These are phyloP conservation scores for Colletotrichum gigasporum DNA, from an alignment of 2,329 filamentous ascomycete species.

Conservation along the genomic window DNA sequence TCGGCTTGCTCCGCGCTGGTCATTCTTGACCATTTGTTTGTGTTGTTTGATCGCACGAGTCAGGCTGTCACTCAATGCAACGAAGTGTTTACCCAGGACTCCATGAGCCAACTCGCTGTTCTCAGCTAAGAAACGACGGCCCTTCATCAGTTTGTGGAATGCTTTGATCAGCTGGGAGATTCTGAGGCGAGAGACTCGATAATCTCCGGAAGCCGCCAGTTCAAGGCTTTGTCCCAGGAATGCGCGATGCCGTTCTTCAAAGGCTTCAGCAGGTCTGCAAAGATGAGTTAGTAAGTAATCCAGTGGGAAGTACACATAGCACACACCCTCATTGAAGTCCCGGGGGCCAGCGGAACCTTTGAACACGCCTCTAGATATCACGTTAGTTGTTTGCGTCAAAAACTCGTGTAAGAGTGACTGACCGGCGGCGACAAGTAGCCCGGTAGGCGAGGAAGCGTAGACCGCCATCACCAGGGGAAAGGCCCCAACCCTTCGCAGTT, in stretches of 20 bases:
- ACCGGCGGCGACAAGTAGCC: constrained; percentile 57
- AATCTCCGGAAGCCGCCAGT: constrained; percentile 31
- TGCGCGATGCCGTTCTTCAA: constrained; percentile 30
- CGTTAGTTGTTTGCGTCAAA: not conserved
- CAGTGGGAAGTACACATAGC: not conserved
- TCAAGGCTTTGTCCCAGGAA: constrained; percentile 39
- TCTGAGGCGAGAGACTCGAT: not conserved
- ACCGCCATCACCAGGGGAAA: constrained; percentile 16
- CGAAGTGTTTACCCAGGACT: not conserved
- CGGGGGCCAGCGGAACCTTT: not conserved
- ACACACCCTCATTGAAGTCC: constrained; percentile 22
- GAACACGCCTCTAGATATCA: not conserved
- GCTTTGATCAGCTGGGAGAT: not conserved
- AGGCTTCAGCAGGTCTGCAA: constrained; percentile 36
- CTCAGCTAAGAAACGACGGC: constrained; percentile 2
- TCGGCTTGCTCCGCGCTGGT: constrained; percentile 35
- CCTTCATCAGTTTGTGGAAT: constrained; percentile 1
- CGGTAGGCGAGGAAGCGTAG: constrained; percentile 37
- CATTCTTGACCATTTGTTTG: not conserved
- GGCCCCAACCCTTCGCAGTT: constrained; percentile 44
- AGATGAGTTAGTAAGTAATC: constrained; percentile 15
- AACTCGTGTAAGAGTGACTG: constrained; percentile 37
- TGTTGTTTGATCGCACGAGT: not conserved
- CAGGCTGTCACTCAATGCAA: not conserved
- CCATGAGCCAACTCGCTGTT: not conserved